Base-by-base conservation (phyloP, 2,329 filamentous ascomycete genomes). In the Cladophialophora psammophila region DNA sequence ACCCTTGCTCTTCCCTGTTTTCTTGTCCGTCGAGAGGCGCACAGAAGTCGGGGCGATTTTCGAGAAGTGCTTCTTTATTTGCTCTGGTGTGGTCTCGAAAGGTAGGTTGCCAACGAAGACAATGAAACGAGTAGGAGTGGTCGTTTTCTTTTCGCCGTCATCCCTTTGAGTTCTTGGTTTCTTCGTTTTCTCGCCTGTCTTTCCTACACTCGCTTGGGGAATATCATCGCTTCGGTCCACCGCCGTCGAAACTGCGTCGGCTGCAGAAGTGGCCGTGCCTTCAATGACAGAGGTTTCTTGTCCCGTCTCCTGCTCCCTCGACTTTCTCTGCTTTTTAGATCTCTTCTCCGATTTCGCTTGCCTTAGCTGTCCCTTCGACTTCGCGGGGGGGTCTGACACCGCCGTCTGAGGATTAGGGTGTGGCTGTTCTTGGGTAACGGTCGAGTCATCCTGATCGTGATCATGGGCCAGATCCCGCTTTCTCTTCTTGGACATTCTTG, bases 21-120 rank as follows among this genome's bases (percentile, higher is more conserved):
- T 82, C 72, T 88, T 88, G 74, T 91, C 86, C 61, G 89, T 91
- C 56, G 92, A 87, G 68, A 92, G 89, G 26, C 94, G 92, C 58
- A 95, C 84, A 1, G 86, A 85, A 60, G 82, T 84, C 8, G 92
- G 92, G 59, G 87, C 81, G 70, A 97, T 87, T 69, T 91, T 88
- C 50, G 88, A 85, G 78, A 97, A 97, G 82, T 97, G 94, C 65
- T 86, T 83, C 65, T 82, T 81, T 69, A 98, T 86, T 50, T 88
- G 84, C 58, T 86, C 86, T 60, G 85, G 84, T 3, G 90, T 97
- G 48, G 93, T 91, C 68, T 85, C 89, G 86, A 88, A 97, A 58
- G 94, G 94, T 5, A 98, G 90, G 81, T 97, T 97, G 77, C 94
- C 90, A 71, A 94, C 88, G 80, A 95, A 95, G 74, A 90, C 87